Evolutionary conservation across 257 asterid species (phyloP).

Genomic region (Solanum sparsipilum): DNA sequence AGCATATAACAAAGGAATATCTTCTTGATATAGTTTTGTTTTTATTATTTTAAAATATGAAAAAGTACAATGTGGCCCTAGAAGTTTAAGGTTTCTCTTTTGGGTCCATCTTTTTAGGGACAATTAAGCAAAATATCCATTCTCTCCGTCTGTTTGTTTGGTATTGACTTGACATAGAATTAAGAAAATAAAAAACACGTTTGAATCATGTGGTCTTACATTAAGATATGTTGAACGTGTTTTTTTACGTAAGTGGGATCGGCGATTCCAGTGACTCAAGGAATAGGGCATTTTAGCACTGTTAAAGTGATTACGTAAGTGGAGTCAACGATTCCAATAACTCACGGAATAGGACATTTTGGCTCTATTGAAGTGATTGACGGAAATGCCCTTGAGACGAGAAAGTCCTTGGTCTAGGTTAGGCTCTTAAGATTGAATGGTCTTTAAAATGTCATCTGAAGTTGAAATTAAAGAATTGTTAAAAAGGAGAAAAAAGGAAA

Average conservation of each 20-base stretch:
- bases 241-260: not conserved
- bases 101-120: not conserved
- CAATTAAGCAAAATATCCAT: not conserved
- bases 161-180: not conserved
- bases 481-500: fast-evolving
- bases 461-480: not conserved
- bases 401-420: not conserved
- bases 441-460: not conserved
- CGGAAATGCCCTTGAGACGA: not conserved
- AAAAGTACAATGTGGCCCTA: not conserved
- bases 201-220: not conserved
- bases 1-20: not conserved
- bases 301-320: too few relatives aligned
- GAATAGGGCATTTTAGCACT: too few relatives aligned
- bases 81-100: not conserved
- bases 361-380: not conserved
- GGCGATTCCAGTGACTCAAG: fast-evolving
- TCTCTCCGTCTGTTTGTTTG: not conserved
- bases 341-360: too few relatives aligned
- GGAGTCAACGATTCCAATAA: not conserved
- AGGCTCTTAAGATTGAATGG: not conserved
- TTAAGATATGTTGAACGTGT: not conserved
- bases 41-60: not conserved
- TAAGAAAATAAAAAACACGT: too few relatives aligned
- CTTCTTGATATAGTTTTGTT: not conserved